Base-by-base conservation (phyloP, 768 basidiomycete species). In the Pleurotus djamor region DNA sequence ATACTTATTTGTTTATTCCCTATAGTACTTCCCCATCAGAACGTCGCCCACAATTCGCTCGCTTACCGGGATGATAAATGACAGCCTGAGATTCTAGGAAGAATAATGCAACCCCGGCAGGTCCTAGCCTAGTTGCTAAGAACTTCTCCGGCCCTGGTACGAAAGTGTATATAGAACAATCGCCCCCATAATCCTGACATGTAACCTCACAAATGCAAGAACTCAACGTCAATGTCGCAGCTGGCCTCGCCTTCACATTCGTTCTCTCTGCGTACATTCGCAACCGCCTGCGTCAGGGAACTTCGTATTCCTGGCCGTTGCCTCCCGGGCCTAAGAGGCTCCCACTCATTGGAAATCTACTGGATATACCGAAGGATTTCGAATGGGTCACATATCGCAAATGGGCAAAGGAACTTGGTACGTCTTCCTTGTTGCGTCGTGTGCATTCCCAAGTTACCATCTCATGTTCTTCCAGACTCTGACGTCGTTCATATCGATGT, bases 341-440 rank as follows among this genome's bases (percentile, higher is more conserved):
- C 12, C 71, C 71, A 2, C 28, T 71, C n/a, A 32, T 72, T 21
- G 71, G 71, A 3, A 72, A 72, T 55, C 52, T 68, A 3, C 56
- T 65, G 16, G 61, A 71, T 17, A 51, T 72, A 28, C 66, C 69
- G 4, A 63, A 69, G 21, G 3, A 34, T 14, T 52, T 44, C 34
- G 54, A 48, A 34, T 66, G 65, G 59, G 47, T 54, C n/a, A 58
- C 38, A 16, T 66, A 57, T 32, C 54, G 54, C 38, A 55, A 43
- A 43, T 55, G 54, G 54, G 36, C 54, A 8, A 55, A 14, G 21
- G 54, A 55, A 13, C 54, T 55, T 14, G 37, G 54, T 55, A 55
- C 16, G 13, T 32, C 2, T 3, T 43, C 1, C 28, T 3, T 21
- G 7, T 55, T 41, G 4, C 17, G 3, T 3, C 1, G 21, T n/a